Evolutionary conservation across 345 rosid genomes (phyloP).

Genomic region (Trapa bicornis): DNA sequence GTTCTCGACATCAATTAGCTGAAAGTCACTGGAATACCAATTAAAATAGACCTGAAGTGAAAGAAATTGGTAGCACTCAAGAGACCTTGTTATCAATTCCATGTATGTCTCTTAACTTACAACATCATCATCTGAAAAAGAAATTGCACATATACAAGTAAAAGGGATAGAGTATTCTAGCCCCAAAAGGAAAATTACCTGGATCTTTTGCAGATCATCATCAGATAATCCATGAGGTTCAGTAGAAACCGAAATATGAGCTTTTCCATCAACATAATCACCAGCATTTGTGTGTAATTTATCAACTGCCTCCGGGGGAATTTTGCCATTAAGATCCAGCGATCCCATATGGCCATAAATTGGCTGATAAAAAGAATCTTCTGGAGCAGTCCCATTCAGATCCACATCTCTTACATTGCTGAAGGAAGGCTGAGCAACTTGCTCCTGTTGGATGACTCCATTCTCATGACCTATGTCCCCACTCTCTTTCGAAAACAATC

Average conservation of each 20-base stretch:
- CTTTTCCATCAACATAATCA: slow-evolving; percentile 23
- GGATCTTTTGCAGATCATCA: slow-evolving; percentile 62
- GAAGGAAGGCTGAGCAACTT: slow-evolving; percentile 5
- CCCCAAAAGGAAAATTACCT: slow-evolving; percentile 29
- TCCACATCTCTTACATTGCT: slow-evolving; percentile 4
- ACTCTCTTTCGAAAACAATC: slow-evolving; percentile 40
- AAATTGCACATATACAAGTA: not conserved
- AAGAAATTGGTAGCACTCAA: not conserved
- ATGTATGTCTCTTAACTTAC: too few species aligned
- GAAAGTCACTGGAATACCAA: not conserved
- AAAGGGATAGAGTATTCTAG: not conserved
- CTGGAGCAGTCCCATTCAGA: slow-evolving; percentile 6
- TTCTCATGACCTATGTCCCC: slow-evolving; percentile 27
- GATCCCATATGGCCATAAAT: slow-evolving; percentile 11
- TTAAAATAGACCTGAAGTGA: not conserved
- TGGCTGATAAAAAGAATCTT: slow-evolving; percentile 13
- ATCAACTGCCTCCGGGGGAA: slow-evolving; percentile 30
- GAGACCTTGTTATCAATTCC: too few species aligned
- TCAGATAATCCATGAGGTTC: slow-evolving; percentile 37
- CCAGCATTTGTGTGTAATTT: slow-evolving; percentile 20
- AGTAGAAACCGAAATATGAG: slow-evolving; percentile 18
- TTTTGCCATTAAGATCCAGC: slow-evolving; percentile 50
- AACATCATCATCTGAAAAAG: not conserved
- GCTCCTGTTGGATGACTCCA: slow-evolving; percentile 33
- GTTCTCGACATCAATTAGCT: not conserved